Percentiles rank a stretch among this genome's conserved stretches.
phyloP scores from a whole-genome alignment of 2,329 filamentous ascomycete genomes.

The Verticillium longisporum region DNA sequence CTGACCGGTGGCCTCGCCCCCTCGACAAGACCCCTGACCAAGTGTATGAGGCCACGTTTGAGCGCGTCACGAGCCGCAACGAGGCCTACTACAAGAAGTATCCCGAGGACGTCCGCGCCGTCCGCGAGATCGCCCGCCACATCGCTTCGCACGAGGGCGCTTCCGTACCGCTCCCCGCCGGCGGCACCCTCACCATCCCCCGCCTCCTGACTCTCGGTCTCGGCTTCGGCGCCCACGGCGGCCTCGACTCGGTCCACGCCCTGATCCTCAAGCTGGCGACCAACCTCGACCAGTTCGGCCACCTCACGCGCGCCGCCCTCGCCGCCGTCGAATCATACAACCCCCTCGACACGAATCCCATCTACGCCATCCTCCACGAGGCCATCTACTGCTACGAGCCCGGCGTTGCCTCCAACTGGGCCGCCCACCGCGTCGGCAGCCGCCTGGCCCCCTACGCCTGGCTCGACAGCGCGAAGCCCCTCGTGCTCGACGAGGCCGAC shows the following conservation, averaged over 20 bases:
- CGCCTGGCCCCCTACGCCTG: constrained; percentile 39
- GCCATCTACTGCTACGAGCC: constrained; percentile 73
- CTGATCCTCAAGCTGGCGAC: constrained; percentile 62
- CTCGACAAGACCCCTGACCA: constrained; percentile 64
- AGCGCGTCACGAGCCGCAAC: constrained; percentile 66
- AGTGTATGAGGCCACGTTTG: constrained; percentile 68
- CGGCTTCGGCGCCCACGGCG: constrained; percentile 71
- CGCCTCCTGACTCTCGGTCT: constrained; percentile 75
- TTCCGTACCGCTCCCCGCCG: constrained; percentile 58
- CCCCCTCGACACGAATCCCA: constrained; percentile 66
- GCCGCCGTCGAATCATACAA: constrained; percentile 59
- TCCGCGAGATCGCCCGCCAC: constrained; percentile 60
- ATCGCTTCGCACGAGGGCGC: constrained; percentile 51
- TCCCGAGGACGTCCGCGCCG: constrained; percentile 65
- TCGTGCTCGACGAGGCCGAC: constrained; percentile 19
- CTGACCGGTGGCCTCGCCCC: constrained; percentile 75
- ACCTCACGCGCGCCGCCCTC: constrained; percentile 66
- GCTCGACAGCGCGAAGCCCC: constrained; percentile 34
- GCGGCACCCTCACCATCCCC: constrained; percentile 64
- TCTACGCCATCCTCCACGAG: constrained; percentile 86
- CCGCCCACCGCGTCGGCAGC: constrained; percentile 58
- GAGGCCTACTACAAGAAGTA: constrained; percentile 76
- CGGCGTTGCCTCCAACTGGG: constrained; percentile 62
- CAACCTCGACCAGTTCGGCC: constrained; percentile 71
- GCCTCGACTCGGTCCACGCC: constrained; percentile 68